These are phyloP conservation scores for Verbascum thapsus DNA, from an alignment of 257 asterid species.

Conservation along the genomic window DNA sequence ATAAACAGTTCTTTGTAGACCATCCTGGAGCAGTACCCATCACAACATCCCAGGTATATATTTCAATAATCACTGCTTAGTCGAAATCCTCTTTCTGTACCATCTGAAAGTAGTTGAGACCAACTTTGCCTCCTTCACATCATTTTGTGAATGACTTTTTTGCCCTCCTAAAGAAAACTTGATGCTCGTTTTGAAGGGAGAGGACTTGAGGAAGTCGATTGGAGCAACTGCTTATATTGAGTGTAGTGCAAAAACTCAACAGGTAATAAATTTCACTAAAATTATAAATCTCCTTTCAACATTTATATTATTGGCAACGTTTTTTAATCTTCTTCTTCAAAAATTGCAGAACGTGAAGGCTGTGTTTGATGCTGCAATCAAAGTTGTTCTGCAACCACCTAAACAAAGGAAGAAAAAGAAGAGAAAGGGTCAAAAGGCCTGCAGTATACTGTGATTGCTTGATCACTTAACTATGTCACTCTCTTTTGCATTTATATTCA, in stretches of 20 bases:
- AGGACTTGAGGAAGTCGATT: slow-evolving; percentile 64
- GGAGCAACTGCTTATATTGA: slow-evolving; percentile 78
- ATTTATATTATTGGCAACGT: neutral
- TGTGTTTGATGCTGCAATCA: slow-evolving; percentile 80
- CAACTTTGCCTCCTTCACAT: neutral
- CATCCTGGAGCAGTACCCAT: slow-evolving; percentile 81
- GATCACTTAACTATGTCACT: neutral
- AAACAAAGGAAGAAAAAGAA: slow-evolving; percentile 74
- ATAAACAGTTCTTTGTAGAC: slow-evolving; percentile 62
- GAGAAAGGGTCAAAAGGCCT: slow-evolving; percentile 70
- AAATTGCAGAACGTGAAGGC: slow-evolving; percentile 69
- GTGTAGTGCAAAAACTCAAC: slow-evolving; percentile 82
- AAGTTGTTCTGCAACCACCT: slow-evolving; percentile 72
- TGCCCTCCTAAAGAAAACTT: slow-evolving; percentile 9
- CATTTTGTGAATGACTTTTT: neutral
- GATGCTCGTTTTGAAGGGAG: slow-evolving; percentile 52
- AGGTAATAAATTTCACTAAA: slow-evolving; percentile 41
- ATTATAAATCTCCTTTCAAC: too few species aligned
- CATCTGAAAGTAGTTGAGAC: neutral
- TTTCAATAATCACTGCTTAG: slow-evolving; percentile 10
- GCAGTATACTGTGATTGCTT: slow-evolving; percentile 51
- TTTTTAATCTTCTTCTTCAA: neutral
- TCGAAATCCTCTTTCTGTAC: neutral
- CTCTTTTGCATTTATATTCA: neutral
- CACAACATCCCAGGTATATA: slow-evolving; percentile 58